Evolutionary conservation across 768 basidiomycete genomes (phyloP).

Genomic region (Tricholoma matsutake): DNA sequence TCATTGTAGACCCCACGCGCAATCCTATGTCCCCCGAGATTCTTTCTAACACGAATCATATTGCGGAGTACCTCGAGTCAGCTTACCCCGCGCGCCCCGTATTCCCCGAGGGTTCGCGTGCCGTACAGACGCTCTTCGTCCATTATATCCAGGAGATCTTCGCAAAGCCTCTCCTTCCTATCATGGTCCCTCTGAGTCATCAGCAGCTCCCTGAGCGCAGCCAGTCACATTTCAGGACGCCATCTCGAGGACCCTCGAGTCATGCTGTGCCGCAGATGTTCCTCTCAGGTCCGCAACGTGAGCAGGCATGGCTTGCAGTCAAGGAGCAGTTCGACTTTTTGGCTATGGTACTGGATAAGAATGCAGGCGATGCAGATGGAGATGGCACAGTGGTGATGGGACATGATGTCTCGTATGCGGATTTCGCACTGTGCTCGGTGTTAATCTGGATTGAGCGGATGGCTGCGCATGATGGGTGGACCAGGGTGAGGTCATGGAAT

Average conservation of each 20-base stretch:
- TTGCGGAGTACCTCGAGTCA: conserved; percentile 70
- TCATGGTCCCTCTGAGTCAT: conserved; percentile 69
- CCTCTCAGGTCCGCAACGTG: conserved; percentile 44
- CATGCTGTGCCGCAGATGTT: conserved; percentile 13
- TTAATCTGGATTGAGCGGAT: conserved; percentile 74
- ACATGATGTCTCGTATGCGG: conserved; percentile 64
- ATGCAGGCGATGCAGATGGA: conserved; percentile 58
- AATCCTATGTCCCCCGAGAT: conserved; percentile 45
- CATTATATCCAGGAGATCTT: conserved; percentile 68
- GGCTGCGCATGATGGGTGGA: conserved; percentile 73
- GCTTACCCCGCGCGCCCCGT: conserved; percentile 68
- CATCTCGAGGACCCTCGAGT: conserved; percentile 11
- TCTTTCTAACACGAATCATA: conserved; percentile 56
- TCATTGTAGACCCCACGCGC: conserved; percentile 57
- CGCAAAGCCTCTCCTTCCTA: conserved; percentile 60
- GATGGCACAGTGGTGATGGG: conserved; percentile 67
- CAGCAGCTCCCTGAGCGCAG: conserved; percentile 54
- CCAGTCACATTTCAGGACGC: conserved; percentile 45
- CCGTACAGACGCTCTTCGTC: conserved; percentile 66
- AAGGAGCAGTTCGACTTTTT: conserved; percentile 67
- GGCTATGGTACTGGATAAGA: conserved; percentile 65
- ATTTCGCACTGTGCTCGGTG: conserved; percentile 70
- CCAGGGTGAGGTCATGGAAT: conserved; percentile 65
- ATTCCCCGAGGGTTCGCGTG: conserved; percentile 67
- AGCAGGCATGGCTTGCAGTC: conserved; percentile 62